phyloP scores from a whole-genome alignment of 805 yeast genomes.

The Lipomyces japonicus region DNA sequence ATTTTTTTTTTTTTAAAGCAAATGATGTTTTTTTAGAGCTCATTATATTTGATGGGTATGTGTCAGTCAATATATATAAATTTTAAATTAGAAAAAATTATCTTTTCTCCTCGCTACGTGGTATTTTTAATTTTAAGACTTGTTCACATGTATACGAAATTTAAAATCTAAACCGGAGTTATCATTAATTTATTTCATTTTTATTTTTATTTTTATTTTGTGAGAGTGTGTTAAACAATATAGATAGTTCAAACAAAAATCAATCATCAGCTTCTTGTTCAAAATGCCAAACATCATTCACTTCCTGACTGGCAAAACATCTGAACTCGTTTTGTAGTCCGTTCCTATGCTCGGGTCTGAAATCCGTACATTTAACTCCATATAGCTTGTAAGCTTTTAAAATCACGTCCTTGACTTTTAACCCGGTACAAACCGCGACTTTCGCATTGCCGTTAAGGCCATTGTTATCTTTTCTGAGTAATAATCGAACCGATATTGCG shows the following conservation, averaged over 20 bases:
- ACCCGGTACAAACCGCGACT: conserved; percentile 81
- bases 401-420: conserved; percentile 71
- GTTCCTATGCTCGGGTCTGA: conserved; percentile 74
- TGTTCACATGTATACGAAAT: too few relatives aligned
- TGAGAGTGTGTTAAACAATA: neutral
- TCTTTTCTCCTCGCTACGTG: too few relatives aligned
- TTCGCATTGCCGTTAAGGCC: conserved; percentile 1
- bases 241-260: conserved; percentile 38
- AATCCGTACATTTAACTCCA: conserved; percentile 50
- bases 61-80: too few relatives aligned
- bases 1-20: neutral
- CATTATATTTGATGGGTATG: too few relatives aligned
- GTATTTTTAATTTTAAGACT: too few relatives aligned
- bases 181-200: too few relatives aligned
- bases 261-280: conserved; percentile 10
- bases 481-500: conserved; percentile 57
- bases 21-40: conserved; percentile 4
- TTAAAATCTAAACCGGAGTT: too few relatives aligned
- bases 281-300: conserved; percentile 58
- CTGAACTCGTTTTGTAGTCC: conserved; percentile 85
- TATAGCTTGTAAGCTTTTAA: conserved; percentile 60
- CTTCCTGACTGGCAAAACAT: conserved; percentile 77
- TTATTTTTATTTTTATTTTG: too few relatives aligned
- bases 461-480: conserved; percentile 46
- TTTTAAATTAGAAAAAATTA: too few relatives aligned